Conservation (phyloP, 1,284 basidiomycete species). For the Vanrija sp. region DNA sequence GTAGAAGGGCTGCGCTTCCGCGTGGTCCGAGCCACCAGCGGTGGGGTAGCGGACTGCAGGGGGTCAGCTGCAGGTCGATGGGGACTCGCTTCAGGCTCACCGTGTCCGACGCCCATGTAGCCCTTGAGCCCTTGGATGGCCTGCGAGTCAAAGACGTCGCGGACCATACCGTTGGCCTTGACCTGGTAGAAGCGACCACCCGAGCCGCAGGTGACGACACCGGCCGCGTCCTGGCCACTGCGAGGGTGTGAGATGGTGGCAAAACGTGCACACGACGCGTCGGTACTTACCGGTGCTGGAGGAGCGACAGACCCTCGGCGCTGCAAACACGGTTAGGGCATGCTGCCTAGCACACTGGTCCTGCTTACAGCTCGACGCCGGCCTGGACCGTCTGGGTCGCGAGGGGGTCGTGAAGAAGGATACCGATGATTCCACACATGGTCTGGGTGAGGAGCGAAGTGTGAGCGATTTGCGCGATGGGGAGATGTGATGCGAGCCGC, state of each 20-base stretch:
- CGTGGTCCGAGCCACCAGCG: slow-evolving; percentile 91
- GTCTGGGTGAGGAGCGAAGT: not conserved
- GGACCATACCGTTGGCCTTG: slow-evolving; percentile 99
- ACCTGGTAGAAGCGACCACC: slow-evolving; percentile 96
- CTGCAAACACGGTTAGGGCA: slow-evolving; percentile 19
- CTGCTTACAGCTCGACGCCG: slow-evolving; percentile 67
- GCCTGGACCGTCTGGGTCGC: slow-evolving; percentile 58
- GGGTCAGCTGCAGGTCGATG: not conserved
- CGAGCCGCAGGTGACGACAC: slow-evolving; percentile 92
- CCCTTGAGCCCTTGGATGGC: slow-evolving; percentile 76
- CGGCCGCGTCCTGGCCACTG: slow-evolving; percentile 92
- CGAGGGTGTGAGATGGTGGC: not conserved
- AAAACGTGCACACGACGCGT: not conserved
- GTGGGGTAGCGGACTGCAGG: slow-evolving; percentile 90
- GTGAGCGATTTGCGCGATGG: not conserved
- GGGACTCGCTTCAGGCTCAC: slow-evolving; percentile 52
- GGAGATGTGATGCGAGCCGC: no score
- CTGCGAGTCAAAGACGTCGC: slow-evolving; percentile 88
- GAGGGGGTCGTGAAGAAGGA: slow-evolving; percentile 70
- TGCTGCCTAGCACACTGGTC: not conserved
- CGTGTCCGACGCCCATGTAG: slow-evolving; percentile 97
- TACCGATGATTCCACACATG: slow-evolving; percentile 84
- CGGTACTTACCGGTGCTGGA: slow-evolving; percentile 68
- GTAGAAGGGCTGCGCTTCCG: slow-evolving; percentile 99
- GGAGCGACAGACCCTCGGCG: slow-evolving; percentile 77